phyloP scores from a whole-genome alignment of 2,329 filamentous ascomycete genomes.

The Dactylella cylindrospora region DNA sequence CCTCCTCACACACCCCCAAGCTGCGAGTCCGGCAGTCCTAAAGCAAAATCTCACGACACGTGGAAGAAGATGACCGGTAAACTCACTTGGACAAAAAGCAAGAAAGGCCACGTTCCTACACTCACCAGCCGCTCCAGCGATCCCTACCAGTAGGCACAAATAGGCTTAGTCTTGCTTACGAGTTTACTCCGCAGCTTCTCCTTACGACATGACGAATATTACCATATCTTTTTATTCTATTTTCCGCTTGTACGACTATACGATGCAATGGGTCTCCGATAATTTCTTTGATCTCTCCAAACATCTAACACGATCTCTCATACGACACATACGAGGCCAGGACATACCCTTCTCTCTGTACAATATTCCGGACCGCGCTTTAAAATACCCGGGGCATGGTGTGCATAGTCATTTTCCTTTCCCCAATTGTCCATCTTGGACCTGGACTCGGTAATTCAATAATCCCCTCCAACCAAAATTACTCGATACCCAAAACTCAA shows the following conservation, averaged over 20 bases:
- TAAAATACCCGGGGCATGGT: slow-evolving; percentile 40
- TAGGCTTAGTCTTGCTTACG: neutral
- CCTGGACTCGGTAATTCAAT: slow-evolving; percentile 42
- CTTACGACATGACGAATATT: slow-evolving; percentile 31
- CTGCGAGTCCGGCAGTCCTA: slow-evolving; percentile 54
- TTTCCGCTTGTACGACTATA: slow-evolving; percentile 27
- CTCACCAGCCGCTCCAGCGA: slow-evolving; percentile 33
- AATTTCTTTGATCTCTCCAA: slow-evolving; percentile 6
- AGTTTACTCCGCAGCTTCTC: neutral
- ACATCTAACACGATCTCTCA: slow-evolving; percentile 10
- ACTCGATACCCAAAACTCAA: slow-evolving; percentile 34
- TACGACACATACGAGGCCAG: slow-evolving; percentile 10
- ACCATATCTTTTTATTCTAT: slow-evolving; percentile 13
- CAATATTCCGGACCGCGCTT: slow-evolving; percentile 34
- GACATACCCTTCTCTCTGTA: slow-evolving; percentile 43
- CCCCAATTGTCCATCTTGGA: too few relatives aligned
- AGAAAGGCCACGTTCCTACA: slow-evolving; percentile 28
- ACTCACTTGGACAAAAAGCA: slow-evolving; percentile 50
- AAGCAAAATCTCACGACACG: slow-evolving; percentile 55
- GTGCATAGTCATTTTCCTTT: slow-evolving; percentile 14
- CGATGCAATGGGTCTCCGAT: slow-evolving; percentile 26
- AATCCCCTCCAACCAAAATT: slow-evolving; percentile 13
- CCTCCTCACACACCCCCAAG: slow-evolving; percentile 58
- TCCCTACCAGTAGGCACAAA: slow-evolving; percentile 32
- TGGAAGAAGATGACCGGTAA: slow-evolving; percentile 60